Conservation (phyloP, 2,329 filamentous ascomycete species). For the Cordyceps fumosorosea region DNA sequence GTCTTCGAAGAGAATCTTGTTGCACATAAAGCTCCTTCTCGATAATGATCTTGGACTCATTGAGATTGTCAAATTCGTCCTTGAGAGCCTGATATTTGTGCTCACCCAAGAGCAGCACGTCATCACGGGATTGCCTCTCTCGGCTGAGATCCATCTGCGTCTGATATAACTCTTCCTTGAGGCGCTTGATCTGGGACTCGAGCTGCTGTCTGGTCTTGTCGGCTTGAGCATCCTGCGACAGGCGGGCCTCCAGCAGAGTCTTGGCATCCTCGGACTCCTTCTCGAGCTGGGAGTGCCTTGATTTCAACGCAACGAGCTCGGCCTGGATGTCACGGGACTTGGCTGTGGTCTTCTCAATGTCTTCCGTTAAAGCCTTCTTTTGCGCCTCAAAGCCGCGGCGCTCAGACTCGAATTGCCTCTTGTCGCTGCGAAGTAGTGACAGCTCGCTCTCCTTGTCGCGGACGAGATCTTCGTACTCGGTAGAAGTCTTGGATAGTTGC, state of each 20-base stretch:
- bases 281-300: slow-evolving; percentile 76
- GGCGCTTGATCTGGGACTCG: slow-evolving; percentile 77
- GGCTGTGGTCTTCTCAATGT: slow-evolving; percentile 72
- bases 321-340: slow-evolving; percentile 80
- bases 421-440: slow-evolving; percentile 73
- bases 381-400: slow-evolving; percentile 73
- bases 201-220: slow-evolving; percentile 74
- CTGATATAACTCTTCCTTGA: slow-evolving; percentile 79
- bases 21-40: slow-evolving; percentile 97
- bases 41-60: slow-evolving; percentile 93
- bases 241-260: slow-evolving; percentile 74
- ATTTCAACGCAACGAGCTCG: slow-evolving; percentile 78
- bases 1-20: slow-evolving; percentile 81
- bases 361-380: slow-evolving; percentile 59
- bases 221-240: slow-evolving; percentile 83
- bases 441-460: slow-evolving; percentile 92
- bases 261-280: slow-evolving; percentile 87
- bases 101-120: slow-evolving; percentile 83
- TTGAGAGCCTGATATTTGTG: slow-evolving; percentile 79
- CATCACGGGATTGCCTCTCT: slow-evolving; percentile 87
- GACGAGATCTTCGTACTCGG: slow-evolving; percentile 90
- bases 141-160: slow-evolving; percentile 83
- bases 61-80: slow-evolving; percentile 77
- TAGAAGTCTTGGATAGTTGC: slow-evolving; percentile 83
- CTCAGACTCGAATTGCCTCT: slow-evolving; percentile 76